Percentiles rank a stretch among this genome's conserved stretches.
Conservation (phyloP, 495 filamentous ascomycete species). For the Hyaloscypha hepaticicola region DNA sequence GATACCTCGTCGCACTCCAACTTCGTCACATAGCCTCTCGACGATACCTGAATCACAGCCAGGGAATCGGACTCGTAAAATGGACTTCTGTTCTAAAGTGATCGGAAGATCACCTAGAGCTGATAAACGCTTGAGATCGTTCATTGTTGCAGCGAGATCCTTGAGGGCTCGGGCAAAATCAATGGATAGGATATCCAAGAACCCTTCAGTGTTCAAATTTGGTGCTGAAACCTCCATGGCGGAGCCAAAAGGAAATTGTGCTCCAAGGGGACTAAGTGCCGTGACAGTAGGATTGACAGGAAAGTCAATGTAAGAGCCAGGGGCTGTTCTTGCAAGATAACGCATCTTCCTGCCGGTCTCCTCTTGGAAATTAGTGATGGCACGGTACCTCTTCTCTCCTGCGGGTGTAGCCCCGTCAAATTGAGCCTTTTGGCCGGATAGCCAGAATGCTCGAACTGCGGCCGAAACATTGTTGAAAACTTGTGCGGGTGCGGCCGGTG, state of each 20-base stretch:
- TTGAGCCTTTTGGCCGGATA: conserved; percentile 82
- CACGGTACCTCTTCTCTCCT: conserved; percentile 76
- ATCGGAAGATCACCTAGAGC: conserved; percentile 82
- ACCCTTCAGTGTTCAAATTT: conserved; percentile 72
- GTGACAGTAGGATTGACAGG: conserved; percentile 83
- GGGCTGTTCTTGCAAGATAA: conserved; percentile 50
- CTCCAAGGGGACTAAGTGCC: conserved; percentile 63
- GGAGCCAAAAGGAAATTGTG: conserved; percentile 22
- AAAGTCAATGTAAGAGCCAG: conserved; percentile 84
- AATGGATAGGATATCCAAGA: conserved; percentile 78
- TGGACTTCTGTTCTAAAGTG: conserved; percentile 56
- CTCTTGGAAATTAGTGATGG: conserved; percentile 67
- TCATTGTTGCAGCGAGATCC: conserved; percentile 74
- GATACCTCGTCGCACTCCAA: conserved; percentile 75
- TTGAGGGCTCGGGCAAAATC: conserved; percentile 88
- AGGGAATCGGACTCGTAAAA: conserved; percentile 79
- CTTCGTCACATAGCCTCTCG: conserved; percentile 79
- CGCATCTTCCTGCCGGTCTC: conserved; percentile 62
- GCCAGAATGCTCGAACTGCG: conserved; percentile 83
- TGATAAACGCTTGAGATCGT: conserved; percentile 76
- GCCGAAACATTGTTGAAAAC: conserved; percentile 93
- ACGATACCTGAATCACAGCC: conserved; percentile 86
- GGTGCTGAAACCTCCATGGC: conserved; percentile 30
- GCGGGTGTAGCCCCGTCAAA: conserved; percentile 70
- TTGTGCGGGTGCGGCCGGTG: conserved; percentile 78